Evolutionary conservation across 2,329 filamentous ascomycete genomes (phyloP), one percentile per base, ranked within the genome.

Genomic region (Diaporthe destruens): DNA sequence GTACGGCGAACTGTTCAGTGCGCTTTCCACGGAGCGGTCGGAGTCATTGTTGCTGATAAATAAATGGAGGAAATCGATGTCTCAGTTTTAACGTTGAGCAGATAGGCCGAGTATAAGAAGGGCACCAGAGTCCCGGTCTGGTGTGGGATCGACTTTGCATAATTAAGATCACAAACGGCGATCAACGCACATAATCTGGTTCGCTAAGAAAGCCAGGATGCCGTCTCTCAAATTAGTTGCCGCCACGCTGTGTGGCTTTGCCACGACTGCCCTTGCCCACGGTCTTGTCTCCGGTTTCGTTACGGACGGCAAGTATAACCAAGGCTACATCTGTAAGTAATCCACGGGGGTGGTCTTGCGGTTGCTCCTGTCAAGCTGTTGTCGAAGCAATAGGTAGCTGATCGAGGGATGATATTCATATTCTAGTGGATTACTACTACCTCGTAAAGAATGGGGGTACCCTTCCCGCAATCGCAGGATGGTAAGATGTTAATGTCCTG

Each of bases 241-340:
- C 3, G 51, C 55, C 36, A 39, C 69, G 20, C 71, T 79, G 32
- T 56, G 66, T 56, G 73, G 72, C 54, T 75, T 80, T 54, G 78
- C 75, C 73, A 73, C 76, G 65, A 76, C 76, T 8, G 75, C 74
- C 8, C 71, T 79, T 6, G 79, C 77, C 65, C 80, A 88, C 49
- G 86, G 86, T 6, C 85, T 86, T 73, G 84, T 86, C 2, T 85
- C 84, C 2, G 82, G 83, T 1, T 85, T 87, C 44, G 80, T 87
- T 9, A 86, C 86, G 8, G 84, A 87, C 75, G 84, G 84, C 1
- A 74, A 67, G n/a, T 71, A 75, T 54, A 71, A 80, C 67, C 78
- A 77, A 20, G 79, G 79, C 14, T 80, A 77, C 68, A 74, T 63
- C 59, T 36, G 61, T 66, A 53, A 53, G 61, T 66, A 8, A 6